phyloP scores from a whole-genome alignment of 2,329 filamentous ascomycete species.

The Fusarium illudens region DNA sequence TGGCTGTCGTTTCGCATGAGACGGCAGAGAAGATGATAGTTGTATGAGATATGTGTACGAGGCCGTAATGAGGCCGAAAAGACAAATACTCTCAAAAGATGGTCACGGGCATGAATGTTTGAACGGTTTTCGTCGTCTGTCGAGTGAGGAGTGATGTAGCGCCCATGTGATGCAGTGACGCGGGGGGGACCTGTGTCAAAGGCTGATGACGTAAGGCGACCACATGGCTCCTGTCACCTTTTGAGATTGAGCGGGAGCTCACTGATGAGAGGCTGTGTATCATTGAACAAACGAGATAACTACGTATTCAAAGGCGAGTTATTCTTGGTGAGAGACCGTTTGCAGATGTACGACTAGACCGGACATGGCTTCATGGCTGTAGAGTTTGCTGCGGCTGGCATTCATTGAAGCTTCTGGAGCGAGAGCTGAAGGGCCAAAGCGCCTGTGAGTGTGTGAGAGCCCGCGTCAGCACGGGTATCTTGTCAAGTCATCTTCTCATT shows the following conservation, averaged over 20 bases:
- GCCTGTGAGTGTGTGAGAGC: not conserved
- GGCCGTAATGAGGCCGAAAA: not conserved
- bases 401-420: not conserved
- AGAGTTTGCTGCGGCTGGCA: not conserved
- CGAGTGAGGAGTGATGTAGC: slow-evolving; percentile 31
- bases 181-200: slow-evolving; percentile 12
- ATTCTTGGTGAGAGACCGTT: not conserved
- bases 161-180: slow-evolving; percentile 37
- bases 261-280: not conserved
- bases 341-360: not conserved
- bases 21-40: not conserved
- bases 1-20: slow-evolving; percentile 17
- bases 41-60: not conserved
- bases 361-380: not conserved
- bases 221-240: slow-evolving; percentile 6
- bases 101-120: slow-evolving; percentile 31
- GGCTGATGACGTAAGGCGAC: slow-evolving; percentile 35
- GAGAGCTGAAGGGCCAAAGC: not conserved
- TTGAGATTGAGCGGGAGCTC: not conserved
- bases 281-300: not conserved
- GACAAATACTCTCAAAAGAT: not conserved
- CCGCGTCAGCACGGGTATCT: not conserved
- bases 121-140: not conserved
- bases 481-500: not conserved
- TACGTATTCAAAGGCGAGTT: not conserved